phyloP scores from a whole-genome alignment of 305 asterid genomes.

The Caryopteris hybrid region DNA sequence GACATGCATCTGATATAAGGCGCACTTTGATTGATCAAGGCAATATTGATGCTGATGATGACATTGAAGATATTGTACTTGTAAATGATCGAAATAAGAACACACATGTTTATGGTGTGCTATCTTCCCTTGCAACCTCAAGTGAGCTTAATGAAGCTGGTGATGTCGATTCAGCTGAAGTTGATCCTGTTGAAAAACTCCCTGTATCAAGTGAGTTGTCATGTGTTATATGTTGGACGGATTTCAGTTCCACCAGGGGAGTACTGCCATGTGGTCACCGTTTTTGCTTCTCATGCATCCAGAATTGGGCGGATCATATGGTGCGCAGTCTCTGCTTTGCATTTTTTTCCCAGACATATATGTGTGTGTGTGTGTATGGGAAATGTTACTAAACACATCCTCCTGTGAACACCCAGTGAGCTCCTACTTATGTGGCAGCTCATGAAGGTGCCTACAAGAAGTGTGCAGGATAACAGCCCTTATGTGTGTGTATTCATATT shows the following conservation, averaged over 20 bases:
- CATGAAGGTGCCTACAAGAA: background rate
- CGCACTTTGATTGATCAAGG: constrained; percentile 9
- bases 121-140: constrained; percentile 18
- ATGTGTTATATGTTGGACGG: constrained; percentile 90
- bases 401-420: background rate
- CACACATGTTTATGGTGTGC: constrained; percentile 10
- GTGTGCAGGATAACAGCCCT: background rate
- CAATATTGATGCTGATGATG: constrained; percentile 16
- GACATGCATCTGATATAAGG: constrained; percentile 21
- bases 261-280: constrained; percentile 89
- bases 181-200: constrained; percentile 16
- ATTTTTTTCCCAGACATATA: background rate
- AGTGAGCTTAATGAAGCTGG: constrained; percentile 23
- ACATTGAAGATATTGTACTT: constrained; percentile 25
- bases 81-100: constrained; percentile 31
- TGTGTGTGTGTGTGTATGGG: background rate
- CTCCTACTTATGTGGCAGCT: background rate
- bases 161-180: constrained; percentile 24
- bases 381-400: too few species aligned
- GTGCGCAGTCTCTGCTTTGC: constrained; percentile 29
- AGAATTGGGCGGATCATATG: constrained; percentile 73
- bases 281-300: constrained; percentile 91
- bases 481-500: background rate
- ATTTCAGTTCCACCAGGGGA: constrained; percentile 80
- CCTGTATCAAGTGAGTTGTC: constrained; percentile 51